Conservation (phyloP, 257 asterid species). For the Ajuga chamaepitys region DNA sequence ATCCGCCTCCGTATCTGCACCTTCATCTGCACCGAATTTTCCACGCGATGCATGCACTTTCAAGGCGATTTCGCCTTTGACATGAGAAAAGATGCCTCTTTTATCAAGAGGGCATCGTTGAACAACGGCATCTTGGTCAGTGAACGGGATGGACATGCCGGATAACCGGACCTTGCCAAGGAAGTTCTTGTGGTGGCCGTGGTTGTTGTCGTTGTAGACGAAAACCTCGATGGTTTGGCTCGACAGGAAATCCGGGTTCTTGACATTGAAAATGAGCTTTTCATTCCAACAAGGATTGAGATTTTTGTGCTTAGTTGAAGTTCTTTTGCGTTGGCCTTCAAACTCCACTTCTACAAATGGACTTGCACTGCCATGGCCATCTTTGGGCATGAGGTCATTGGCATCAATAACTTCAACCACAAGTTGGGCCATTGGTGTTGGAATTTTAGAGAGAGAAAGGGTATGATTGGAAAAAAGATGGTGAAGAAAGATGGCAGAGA, state of each 20-base stretch:
- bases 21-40: too few relatives aligned
- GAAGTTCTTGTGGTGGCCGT: constrained; percentile 55
- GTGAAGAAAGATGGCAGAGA: constrained; percentile 6
- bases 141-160: constrained; percentile 50
- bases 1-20: neutral
- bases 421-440: constrained; percentile 39
- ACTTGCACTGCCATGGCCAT: constrained; percentile 78
- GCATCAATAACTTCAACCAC: constrained; percentile 76
- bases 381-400: constrained; percentile 84
- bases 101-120: constrained; percentile 87
- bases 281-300: constrained; percentile 89
- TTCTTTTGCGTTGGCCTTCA: constrained; percentile 52
- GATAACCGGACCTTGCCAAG: constrained; percentile 74
- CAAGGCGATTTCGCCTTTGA: constrained; percentile 68
- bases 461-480: constrained; percentile 3
- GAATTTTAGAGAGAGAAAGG: neutral
- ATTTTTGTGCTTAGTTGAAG: constrained; percentile 54
- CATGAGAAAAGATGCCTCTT: constrained; percentile 70
- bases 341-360: constrained; percentile 77
- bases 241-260: constrained; percentile 35
- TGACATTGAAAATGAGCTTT: constrained; percentile 50
- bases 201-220: constrained; percentile 52
- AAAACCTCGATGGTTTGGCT: constrained; percentile 42
- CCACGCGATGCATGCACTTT: constrained; percentile 38
- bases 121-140: constrained; percentile 48